Evolutionary conservation across 2,329 filamentous ascomycete genomes (phyloP).

Genomic region (Setomelanomma holmii): DNA sequence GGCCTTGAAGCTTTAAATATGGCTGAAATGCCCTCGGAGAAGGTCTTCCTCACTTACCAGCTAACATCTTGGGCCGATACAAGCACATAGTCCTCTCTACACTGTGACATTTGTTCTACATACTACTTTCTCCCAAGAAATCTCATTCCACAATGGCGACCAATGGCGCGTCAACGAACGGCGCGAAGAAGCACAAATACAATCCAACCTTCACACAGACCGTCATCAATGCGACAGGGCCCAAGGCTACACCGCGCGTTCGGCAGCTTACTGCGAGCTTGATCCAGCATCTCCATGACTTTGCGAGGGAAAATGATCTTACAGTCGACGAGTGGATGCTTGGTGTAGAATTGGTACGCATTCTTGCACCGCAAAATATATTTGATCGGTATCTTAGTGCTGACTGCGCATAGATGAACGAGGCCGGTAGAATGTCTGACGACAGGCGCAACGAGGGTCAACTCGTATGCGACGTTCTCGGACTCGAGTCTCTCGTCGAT

Average conservation of each 20-base stretch:
- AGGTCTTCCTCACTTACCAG: background rate
- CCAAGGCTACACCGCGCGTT: conserved; percentile 70
- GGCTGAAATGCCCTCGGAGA: background rate
- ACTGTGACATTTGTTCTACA: background rate
- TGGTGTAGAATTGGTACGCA: conserved; percentile 70
- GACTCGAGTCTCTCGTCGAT: conserved; percentile 70
- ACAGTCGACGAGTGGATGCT: conserved; percentile 80
- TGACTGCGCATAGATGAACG: conserved; percentile 57
- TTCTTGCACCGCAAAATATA: no score
- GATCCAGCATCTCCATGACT: conserved; percentile 78
- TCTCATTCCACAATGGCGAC: conserved; percentile 17
- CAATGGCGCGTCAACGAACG: conserved; percentile 22
- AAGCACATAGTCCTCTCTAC: no score
- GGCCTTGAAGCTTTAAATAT: conserved; percentile 8
- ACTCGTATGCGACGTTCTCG: conserved; percentile 64
- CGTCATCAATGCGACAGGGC: conserved; percentile 76
- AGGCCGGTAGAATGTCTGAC: conserved; percentile 68
- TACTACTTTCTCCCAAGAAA: no score
- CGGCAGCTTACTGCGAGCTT: conserved; percentile 68
- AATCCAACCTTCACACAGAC: conserved; percentile 79
- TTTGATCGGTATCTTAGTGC: background rate
- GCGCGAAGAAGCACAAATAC: conserved; percentile 56
- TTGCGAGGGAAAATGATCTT: conserved; percentile 77
- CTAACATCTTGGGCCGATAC: no score
- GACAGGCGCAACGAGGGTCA: conserved; percentile 70